Percentiles rank a stretch among this genome's conserved stretches.
Evolutionary conservation across 2,329 filamentous ascomycete genomes (phyloP).

Genomic region (Arthrinium puccinioides): DNA sequence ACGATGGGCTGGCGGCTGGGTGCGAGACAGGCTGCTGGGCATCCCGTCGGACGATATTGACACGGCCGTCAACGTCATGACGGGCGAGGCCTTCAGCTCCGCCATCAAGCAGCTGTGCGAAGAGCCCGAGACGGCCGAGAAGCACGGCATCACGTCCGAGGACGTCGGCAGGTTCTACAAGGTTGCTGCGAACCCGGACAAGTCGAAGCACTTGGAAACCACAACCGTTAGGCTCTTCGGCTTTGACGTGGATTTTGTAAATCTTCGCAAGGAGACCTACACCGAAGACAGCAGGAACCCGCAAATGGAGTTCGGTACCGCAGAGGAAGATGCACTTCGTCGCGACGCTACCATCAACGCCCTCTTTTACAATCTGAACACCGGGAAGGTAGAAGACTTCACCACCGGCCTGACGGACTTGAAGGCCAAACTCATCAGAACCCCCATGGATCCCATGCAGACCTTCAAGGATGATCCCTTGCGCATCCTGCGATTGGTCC

Average conservation of each 20-base stretch:
- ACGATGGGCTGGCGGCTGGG: slow-evolving; percentile 82
- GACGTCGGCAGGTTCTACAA: slow-evolving; percentile 75
- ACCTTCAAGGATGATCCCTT: slow-evolving; percentile 94
- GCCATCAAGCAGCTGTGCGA: slow-evolving; percentile 63
- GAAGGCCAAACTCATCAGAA: slow-evolving; percentile 64
- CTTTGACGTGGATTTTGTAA: slow-evolving; percentile 89
- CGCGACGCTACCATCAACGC: slow-evolving; percentile 93
- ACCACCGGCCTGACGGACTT: slow-evolving; percentile 75
- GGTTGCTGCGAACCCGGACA: slow-evolving; percentile 87
- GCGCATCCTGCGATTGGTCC: slow-evolving; percentile 75
- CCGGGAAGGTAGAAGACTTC: slow-evolving; percentile 74
- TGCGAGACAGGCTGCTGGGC: slow-evolving; percentile 73
- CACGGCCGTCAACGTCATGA: slow-evolving; percentile 80
- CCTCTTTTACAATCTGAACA: slow-evolving; percentile 90
- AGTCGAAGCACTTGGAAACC: slow-evolving; percentile 93
- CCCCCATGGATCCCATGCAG: slow-evolving; percentile 78
- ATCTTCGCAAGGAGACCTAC: slow-evolving; percentile 87
- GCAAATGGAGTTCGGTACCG: slow-evolving; percentile 87
- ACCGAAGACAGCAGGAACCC: slow-evolving; percentile 84
- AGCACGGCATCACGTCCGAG: slow-evolving; percentile 49
- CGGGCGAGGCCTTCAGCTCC: slow-evolving; percentile 67
- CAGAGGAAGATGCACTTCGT: slow-evolving; percentile 80
- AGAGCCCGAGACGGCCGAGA: slow-evolving; percentile 48
- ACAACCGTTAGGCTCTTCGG: slow-evolving; percentile 80
- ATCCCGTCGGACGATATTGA: slow-evolving; percentile 74